Evolutionary conservation across 805 yeast species (phyloP), one percentile per base, ranked within the genome.

Genomic region (Myxozyma mucilagina): DNA sequence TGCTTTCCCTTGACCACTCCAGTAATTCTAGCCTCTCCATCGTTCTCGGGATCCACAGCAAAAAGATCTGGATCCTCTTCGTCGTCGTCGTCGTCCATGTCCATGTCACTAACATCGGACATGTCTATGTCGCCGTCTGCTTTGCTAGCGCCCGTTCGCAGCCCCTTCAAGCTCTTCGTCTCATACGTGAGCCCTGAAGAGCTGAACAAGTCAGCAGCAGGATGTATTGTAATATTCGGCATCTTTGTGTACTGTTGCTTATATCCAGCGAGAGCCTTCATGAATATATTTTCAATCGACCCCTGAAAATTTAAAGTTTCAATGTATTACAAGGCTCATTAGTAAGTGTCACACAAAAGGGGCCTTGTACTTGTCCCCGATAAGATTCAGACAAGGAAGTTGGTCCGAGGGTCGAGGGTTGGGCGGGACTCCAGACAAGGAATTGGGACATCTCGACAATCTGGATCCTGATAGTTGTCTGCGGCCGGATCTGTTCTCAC

Each of bases 31-130:
- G 65, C 55, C 16, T 45, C 59, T 10, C 56, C 60, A 18, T 52
- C 50, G 10, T 35, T 52, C 14, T 53, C 62, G 35, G 50, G 42
- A 43, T 59, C 49, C 34, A 56, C 24, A 13, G 64, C 45, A 52
- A 60, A 60, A n/a, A 60, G n/a, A 32, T 47, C 74, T 7, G 69
- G 76, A 9, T 64, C 74, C 13, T 72, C 75, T 16, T 70, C 75
- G 4, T 67, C 71, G 45, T 53, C 60, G 20, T 47, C 56, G 31
- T 55, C 57, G 51, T 34, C 47, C 14, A 39, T 52, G 16, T 52
- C 53, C 35, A n/a, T 47, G 20, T 56, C 59, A 4, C 53, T 36
- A 13, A 49, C 43, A 18, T 41, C 45, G 3, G 45, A 16, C 45
- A 41, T 42, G 16, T 42, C 24, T 16, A 42, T 20, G 9, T 41